These are phyloP conservation scores for Annulohypoxylon nitens DNA, from an alignment of 495 filamentous ascomycete genomes.

Conservation along the genomic window DNA sequence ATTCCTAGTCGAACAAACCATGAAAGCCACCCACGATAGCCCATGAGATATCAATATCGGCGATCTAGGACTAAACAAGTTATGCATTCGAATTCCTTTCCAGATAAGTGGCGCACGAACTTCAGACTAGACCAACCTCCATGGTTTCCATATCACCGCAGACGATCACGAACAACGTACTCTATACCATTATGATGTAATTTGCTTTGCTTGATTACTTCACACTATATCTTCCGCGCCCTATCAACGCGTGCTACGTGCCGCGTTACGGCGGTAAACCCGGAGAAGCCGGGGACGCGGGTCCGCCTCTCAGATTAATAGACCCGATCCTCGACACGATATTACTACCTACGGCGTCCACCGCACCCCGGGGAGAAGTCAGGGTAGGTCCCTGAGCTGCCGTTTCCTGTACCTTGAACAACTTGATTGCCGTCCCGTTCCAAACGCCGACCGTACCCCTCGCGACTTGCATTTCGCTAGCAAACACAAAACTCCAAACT, in stretches of 20 bases:
- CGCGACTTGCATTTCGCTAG: slow-evolving; percentile 86
- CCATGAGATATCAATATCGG: slow-evolving; percentile 3
- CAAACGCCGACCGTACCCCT: slow-evolving; percentile 94
- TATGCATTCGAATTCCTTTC: slow-evolving; percentile 35
- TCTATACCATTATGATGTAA: neutral
- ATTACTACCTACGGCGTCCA: slow-evolving; percentile 94
- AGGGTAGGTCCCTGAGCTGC: slow-evolving; percentile 83
- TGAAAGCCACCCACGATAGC: neutral
- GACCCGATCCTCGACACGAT: slow-evolving; percentile 89
- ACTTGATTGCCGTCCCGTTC: slow-evolving; percentile 88
- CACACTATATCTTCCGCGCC: neutral
- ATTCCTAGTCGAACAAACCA: neutral
- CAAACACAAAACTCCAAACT: slow-evolving; percentile 96
- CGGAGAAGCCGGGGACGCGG: slow-evolving; percentile 39
- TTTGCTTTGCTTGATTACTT: neutral
- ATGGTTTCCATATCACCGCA: slow-evolving; percentile 1
- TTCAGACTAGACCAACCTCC: slow-evolving; percentile 20
- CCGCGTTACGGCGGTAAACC: slow-evolving; percentile 45
- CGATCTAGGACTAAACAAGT: slow-evolving; percentile 12
- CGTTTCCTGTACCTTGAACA: slow-evolving; percentile 91
- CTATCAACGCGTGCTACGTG: slow-evolving; percentile 3
- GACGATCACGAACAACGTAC: neutral
- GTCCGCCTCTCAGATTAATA: slow-evolving; percentile 68
- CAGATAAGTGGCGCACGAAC: slow-evolving; percentile 27
- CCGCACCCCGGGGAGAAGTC: slow-evolving; percentile 86